These are phyloP conservation scores for Ustilago lituana DNA, from an alignment of 1,284 basidiomycete genomes.

Conservation along the genomic window DNA sequence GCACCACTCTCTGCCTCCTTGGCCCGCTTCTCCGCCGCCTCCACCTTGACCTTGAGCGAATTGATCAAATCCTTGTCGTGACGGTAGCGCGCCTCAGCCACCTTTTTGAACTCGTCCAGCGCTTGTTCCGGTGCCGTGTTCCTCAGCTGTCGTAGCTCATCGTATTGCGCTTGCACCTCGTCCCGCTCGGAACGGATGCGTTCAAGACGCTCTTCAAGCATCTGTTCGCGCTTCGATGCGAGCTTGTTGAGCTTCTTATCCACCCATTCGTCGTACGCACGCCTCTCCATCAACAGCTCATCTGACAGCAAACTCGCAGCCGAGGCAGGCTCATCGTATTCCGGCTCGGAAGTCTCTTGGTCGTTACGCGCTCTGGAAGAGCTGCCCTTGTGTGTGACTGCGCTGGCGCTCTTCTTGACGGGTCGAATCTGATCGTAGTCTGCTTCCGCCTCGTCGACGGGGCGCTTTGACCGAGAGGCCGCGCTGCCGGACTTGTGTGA, in stretches of 20 bases:
- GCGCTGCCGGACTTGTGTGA: constrained; percentile 4
- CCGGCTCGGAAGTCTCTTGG: constrained; percentile 7
- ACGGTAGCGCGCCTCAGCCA: constrained; percentile 52
- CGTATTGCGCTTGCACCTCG: constrained; percentile 61
- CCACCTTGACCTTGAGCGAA: constrained; percentile 46
- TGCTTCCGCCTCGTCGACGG: constrained; percentile 6
- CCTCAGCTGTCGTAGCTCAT: constrained; percentile 58
- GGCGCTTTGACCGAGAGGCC: constrained; percentile 16
- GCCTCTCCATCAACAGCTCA: constrained; percentile 30
- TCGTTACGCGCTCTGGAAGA: not conserved
- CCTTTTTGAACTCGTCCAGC: constrained; percentile 54
- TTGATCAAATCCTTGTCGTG: constrained; percentile 44
- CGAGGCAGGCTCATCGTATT: not conserved
- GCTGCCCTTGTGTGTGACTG: not conserved
- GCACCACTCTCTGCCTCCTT: constrained; percentile 20
- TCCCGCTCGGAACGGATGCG: constrained; percentile 51
- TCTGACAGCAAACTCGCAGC: too few relatives aligned
- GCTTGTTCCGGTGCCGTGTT: constrained; percentile 52
- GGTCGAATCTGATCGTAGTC: constrained; percentile 11
- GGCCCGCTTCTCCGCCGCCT: constrained; percentile 43
- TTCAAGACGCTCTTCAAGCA: constrained; percentile 46
- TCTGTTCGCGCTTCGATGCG: constrained; percentile 40
- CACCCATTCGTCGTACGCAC: constrained; percentile 38
- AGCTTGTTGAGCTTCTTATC: constrained; percentile 43
- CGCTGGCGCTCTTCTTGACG: constrained; percentile 14